These are phyloP conservation scores for Ogataea sp. DNA, from an alignment of 805 yeast species.

Conservation along the genomic window DNA sequence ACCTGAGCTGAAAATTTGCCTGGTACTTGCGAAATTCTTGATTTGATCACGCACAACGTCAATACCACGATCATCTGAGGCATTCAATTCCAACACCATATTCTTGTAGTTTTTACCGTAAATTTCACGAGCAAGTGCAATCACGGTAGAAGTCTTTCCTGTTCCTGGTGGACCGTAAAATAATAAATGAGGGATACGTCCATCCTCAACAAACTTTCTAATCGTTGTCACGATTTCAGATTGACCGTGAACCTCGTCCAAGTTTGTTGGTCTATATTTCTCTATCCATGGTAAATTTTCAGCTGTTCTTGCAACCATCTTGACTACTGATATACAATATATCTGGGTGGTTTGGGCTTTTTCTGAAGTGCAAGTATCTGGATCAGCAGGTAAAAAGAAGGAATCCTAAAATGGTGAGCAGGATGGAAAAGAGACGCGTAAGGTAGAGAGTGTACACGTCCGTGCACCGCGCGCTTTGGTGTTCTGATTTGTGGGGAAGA, in stretches of 20 bases:
- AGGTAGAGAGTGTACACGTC: too few relatives aligned
- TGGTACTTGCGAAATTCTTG: slow-evolving; percentile 91
- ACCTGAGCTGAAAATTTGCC: slow-evolving; percentile 82
- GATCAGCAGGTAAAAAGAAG: too few relatives aligned
- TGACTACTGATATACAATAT: too few relatives aligned
- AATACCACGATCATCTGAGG: slow-evolving; percentile 96
- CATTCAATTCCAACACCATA: slow-evolving; percentile 92
- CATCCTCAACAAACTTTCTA: slow-evolving; percentile 73
- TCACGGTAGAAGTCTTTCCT: slow-evolving; percentile 83
- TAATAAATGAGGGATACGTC: slow-evolving; percentile 80
- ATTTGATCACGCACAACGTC: slow-evolving; percentile 97
- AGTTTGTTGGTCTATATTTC: slow-evolving; percentile 79
- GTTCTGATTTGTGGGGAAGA: too few relatives aligned
- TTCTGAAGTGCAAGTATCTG: too few relatives aligned
- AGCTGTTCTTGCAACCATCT: neutral
- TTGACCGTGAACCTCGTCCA: slow-evolving; percentile 91
- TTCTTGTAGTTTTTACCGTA: slow-evolving; percentile 75
- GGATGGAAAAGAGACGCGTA: too few relatives aligned
- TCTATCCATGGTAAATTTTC: slow-evolving; percentile 86
- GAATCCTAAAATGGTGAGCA: too few relatives aligned
- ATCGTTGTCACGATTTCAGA: slow-evolving; percentile 79
- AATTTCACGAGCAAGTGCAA: slow-evolving; percentile 80
- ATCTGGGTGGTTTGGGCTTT: too few relatives aligned
- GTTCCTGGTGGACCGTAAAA: slow-evolving; percentile 97
- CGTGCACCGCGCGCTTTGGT: too few relatives aligned